Base-by-base conservation (phyloP, 176 grass and related monocot species). In the Melocanna baccifera region DNA sequence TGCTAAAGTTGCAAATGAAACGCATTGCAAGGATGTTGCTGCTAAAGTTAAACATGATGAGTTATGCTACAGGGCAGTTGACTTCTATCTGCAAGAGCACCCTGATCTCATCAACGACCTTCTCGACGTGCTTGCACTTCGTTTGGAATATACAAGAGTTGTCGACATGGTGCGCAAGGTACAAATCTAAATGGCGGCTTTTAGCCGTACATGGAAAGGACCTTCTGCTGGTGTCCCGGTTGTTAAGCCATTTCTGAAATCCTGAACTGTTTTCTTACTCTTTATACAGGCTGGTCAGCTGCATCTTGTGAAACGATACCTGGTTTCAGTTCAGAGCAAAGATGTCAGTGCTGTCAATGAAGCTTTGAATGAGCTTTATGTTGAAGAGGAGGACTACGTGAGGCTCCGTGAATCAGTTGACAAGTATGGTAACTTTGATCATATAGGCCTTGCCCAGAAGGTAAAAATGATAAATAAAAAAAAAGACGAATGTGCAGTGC, bases 301-400 rank as follows among this genome's bases (percentile, higher is more conserved):
- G 87, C 96, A 98, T 90, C 89, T 99, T 40, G 92, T 99, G 78
- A 99, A 99, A 74, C 93, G 91, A 12, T 99, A 99, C 64, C 96
- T 99, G 96, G 93, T 99, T 89, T 93, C 93, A 47, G 96, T 99
- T 86, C 96, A 99, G 87, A 94, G 93, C 62, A 96, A 99, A 84
- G 96, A 99, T 91, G 93, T 99, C 45, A 37, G 91, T 91, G 93
- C 91, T 91, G 96, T 99, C 78, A 96, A 94, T 69, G 93, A 99
- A 92, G 93, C 93, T 20, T 84, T 99, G 86, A 99, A 99, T 87
- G 93, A 91, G 71, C 89, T 99, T 43, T 99, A 99, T 82, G 91
- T 99, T 80, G 93, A 96, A 75, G 96, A 99, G 82, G 93, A 99
- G 82, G 96, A 99, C 30, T 99, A 99, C 3, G 91, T 96, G 63